These are phyloP conservation scores for Daphne laureola DNA, from an alignment of 441 rosid species.

Conservation along the genomic window DNA sequence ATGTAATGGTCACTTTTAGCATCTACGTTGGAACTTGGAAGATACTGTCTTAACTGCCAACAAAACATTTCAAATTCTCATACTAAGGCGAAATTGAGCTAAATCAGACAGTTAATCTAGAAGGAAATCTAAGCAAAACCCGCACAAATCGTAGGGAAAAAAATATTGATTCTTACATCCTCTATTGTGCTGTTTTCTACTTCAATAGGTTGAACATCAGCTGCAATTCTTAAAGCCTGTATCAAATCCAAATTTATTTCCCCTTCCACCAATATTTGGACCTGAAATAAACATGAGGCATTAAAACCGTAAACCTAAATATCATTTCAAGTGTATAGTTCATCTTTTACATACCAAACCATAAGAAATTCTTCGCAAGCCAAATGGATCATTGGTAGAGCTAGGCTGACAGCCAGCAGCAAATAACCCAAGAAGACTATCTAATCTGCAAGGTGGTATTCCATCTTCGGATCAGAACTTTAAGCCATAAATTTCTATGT, in stretches of 20 bases:
- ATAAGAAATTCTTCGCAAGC: constrained; percentile 87
- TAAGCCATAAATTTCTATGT: too few species aligned
- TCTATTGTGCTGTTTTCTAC: constrained; percentile 48
- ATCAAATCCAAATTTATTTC: constrained; percentile 58
- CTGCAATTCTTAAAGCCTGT: constrained; percentile 60
- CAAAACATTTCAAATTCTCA: too few species aligned
- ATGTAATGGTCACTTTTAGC: too few species aligned
- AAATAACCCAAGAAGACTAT: constrained; percentile 91
- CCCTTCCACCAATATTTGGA: constrained; percentile 83
- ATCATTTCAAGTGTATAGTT: constrained; percentile 6
- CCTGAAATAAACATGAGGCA: constrained; percentile 38
- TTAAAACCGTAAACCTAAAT: constrained; percentile 7
- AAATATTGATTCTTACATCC: constrained; percentile 54
- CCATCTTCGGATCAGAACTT: constrained; percentile 2
- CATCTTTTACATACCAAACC: constrained; percentile 69
- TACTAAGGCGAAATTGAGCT: too few species aligned
- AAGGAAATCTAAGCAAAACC: too few species aligned
- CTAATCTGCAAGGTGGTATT: constrained; percentile 47
- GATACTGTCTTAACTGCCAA: too few species aligned
- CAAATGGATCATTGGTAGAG: constrained; percentile 91
- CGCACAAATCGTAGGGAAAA: not conserved
- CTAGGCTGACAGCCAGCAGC: constrained; percentile 98
- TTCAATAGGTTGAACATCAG: constrained; percentile 65
- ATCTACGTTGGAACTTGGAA: too few species aligned
- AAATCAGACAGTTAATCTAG: too few species aligned